Percentiles rank a stretch among this genome's conserved stretches.
Evolutionary conservation across 75 land plant genomes (phyloP).

Genomic region (Cryptomeria japonica): DNA sequence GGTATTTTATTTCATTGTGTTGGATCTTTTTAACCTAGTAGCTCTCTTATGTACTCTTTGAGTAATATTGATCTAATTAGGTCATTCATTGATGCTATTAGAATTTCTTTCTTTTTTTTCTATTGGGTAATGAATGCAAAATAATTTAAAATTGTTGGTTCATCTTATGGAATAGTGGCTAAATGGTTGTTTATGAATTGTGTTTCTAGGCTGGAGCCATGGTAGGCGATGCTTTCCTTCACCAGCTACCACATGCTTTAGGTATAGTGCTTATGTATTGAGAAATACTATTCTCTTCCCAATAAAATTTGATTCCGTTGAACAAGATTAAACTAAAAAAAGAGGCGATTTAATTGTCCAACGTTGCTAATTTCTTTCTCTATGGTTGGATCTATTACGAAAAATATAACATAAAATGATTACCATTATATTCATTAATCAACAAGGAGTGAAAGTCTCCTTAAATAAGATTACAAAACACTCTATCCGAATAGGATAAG

Average conservation of each 20-base stretch:
- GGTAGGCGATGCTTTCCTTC: slow-evolving; percentile 99
- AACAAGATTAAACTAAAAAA: neutral
- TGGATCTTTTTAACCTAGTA: neutral
- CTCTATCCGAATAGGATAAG: too few species aligned
- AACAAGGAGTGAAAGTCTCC: too few species aligned
- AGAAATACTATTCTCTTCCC: neutral
- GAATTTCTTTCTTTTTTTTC: neutral
- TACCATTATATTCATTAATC: too few species aligned
- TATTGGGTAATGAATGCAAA: neutral
- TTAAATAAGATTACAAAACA: too few species aligned
- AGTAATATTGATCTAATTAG: neutral
- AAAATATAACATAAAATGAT: too few species aligned
- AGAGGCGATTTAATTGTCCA: neutral
- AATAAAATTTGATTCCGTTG: neutral
- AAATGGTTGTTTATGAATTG: slow-evolving; percentile 13
- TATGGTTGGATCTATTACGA: neutral
- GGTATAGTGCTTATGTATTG: slow-evolving; percentile 44
- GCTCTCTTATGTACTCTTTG: neutral
- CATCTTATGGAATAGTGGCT: neutral
- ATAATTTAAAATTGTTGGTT: neutral
- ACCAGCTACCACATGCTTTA: slow-evolving; percentile 97
- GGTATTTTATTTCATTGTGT: neutral
- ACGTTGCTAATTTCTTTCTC: neutral
- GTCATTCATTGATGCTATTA: neutral
- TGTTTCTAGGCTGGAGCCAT: slow-evolving; percentile 90